Base-by-base conservation (phyloP, 805 yeast species). In the Kodamaea fukazawae region DNA sequence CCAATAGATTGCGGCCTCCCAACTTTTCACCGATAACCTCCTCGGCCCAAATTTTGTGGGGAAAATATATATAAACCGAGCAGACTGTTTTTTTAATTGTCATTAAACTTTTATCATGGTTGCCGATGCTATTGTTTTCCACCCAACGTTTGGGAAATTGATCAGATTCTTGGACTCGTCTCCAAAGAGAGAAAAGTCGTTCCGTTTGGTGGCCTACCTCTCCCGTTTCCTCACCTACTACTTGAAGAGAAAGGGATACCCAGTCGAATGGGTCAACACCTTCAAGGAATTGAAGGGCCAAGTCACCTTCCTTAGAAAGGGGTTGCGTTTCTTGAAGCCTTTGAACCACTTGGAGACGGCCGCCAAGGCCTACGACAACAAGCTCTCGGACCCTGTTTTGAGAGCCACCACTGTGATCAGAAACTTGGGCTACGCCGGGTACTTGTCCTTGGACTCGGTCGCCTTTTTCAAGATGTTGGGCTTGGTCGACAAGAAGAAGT, bases 291-390 rank as follows among this genome's bases (percentile, higher is more conserved):
- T 88, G 46, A 86, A 82, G 63, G 58, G 57, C 32, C 79, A 83
- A 47, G 74, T 87, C 22, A 75, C 86, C 2, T 60, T 82, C 43
- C 73, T 86, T 46, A 80, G 98, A 60, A 91, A 91, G 67, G 81
- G 89, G 15, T 65, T 90, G 70, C 78, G 97, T 55, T 79, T 83
- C 55, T 76, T 88, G 47, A 90, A 89, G 64, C 95, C 95, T 1
- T 65, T 90, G 53, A 73, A 72, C 52, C 88, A 83, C 57, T 55
- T 86, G 40, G 79, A 80, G 51, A 74, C 78, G n/a, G 86, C 90
- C 4, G 71, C 84, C 2, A 72, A 75, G 46, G 75, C 86, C 10
- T 75, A 70, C 51, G 86, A 80, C 55, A 81, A 86, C 62, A 83
- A 85, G 67, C 73, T 88, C 32, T 58, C 75, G 38, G 91, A 84